Conservation (phyloP, 495 filamentous ascomycete species). For the Talaromyces borbonicus region DNA sequence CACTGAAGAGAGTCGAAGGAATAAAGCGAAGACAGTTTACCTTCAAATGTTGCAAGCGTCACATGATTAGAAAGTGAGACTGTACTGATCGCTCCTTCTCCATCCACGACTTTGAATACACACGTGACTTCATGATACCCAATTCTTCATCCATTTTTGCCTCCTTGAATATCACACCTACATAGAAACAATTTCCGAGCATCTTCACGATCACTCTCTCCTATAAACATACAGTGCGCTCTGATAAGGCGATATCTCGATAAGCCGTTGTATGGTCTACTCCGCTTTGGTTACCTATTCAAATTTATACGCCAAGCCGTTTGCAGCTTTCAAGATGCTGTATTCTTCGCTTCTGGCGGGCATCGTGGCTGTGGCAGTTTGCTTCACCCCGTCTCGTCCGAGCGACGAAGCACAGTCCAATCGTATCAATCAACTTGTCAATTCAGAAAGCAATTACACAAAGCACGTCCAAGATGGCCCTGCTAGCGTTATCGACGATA, state of each 20-base stretch:
- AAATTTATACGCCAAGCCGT: neutral
- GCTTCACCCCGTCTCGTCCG: neutral
- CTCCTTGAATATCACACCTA: neutral
- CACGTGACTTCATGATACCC: neutral
- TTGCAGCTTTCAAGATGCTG: neutral
- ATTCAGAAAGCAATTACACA: neutral
- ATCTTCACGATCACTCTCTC: neutral
- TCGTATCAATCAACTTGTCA: neutral
- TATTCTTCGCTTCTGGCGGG: slow-evolving; percentile 1
- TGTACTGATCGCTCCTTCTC: neutral
- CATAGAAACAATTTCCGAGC: neutral
- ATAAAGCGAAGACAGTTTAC: too few species aligned
- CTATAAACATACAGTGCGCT: neutral
- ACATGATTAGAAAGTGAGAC: neutral
- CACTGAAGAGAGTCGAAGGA: too few species aligned
- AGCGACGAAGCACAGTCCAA: neutral
- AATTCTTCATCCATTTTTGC: neutral
- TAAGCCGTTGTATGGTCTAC: neutral
- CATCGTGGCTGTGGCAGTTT: slow-evolving; percentile 2
- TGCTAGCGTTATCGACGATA: neutral
- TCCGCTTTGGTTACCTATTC: neutral
- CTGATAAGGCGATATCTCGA: neutral
- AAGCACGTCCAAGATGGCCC: neutral
- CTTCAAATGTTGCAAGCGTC: too few species aligned
- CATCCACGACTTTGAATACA: neutral